phyloP scores from a whole-genome alignment of 2,329 filamentous ascomycete species.

The Botrytis byssoidea region DNA sequence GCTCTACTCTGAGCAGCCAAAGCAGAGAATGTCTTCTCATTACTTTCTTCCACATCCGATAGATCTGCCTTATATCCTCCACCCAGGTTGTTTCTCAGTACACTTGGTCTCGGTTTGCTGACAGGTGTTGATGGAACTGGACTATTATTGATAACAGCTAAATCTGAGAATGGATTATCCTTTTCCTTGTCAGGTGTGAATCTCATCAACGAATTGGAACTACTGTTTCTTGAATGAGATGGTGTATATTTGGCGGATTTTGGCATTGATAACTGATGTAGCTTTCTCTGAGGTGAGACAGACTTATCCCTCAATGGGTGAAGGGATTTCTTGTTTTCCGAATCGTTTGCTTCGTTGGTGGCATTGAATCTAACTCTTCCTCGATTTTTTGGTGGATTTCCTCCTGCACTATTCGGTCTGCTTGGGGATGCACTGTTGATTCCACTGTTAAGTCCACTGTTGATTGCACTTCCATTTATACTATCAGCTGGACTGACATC shows the following conservation, averaged over 20 bases:
- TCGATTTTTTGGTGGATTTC: constrained; percentile 24
- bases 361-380: constrained; percentile 39
- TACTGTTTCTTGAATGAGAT: constrained; percentile 35
- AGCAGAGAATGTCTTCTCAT: constrained; percentile 38
- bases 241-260: constrained; percentile 27
- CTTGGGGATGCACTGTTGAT: constrained; percentile 29
- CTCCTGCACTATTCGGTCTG: constrained; percentile 32
- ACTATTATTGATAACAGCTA: constrained; percentile 11
- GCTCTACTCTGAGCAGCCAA: constrained; percentile 38
- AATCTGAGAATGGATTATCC: constrained; percentile 35
- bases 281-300: constrained; percentile 17
- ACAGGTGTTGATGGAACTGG: constrained; percentile 20
- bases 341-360: constrained; percentile 38
- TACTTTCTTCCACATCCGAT: constrained; percentile 28
- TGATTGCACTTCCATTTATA: not conserved
- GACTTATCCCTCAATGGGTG: constrained; percentile 32
- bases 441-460: not conserved
- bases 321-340: constrained; percentile 32
- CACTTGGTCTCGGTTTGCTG: constrained; percentile 31
- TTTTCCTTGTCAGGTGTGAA: constrained; percentile 33
- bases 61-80: constrained; percentile 9
- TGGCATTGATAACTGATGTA: constrained; percentile 23
- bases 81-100: constrained; percentile 31
- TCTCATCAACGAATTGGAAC: constrained; percentile 26
- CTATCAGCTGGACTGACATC: constrained; percentile 10